Evolutionary conservation across 176 grass and related monocot species (phyloP).

Genomic region (Echinochloa phyllopogon): DNA sequence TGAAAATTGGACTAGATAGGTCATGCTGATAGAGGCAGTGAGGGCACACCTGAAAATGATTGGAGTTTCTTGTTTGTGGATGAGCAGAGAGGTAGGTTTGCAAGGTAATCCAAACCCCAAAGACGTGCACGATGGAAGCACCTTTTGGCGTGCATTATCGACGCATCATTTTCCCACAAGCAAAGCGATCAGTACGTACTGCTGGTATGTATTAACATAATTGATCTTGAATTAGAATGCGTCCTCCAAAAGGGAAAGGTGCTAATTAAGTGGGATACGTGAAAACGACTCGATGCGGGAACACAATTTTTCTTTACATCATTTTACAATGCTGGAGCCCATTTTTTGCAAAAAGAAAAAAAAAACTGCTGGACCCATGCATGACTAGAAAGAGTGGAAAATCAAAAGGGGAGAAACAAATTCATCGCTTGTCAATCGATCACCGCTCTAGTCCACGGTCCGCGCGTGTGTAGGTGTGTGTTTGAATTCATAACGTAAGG

Average conservation of each 20-base stretch:
- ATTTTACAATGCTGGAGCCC: neutral
- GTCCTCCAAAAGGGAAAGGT: neutral
- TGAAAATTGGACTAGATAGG: neutral
- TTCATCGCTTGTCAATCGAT: neutral
- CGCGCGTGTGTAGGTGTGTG: neutral
- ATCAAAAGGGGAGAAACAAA: neutral
- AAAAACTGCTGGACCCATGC: neutral
- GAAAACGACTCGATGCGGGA: slow-evolving; percentile 23
- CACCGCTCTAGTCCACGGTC: neutral
- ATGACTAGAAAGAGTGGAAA: neutral
- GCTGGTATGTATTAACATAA: neutral
- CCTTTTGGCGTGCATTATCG: slow-evolving; percentile 38
- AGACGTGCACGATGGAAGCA: slow-evolving; percentile 42
- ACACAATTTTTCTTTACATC: neutral
- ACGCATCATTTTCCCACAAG: slow-evolving; percentile 11
- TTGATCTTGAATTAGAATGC: neutral
- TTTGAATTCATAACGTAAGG: too few species aligned
- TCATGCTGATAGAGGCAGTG: neutral
- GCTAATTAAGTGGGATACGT: neutral
- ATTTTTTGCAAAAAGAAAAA: neutral
- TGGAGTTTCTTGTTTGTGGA: slow-evolving; percentile 42
- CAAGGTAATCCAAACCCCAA: slow-evolving; percentile 34
- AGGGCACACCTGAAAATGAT: slow-evolving; percentile 43
- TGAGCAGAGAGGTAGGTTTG: slow-evolving; percentile 29
- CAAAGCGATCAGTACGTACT: neutral